Conservation (phyloP, 441 rosid species). For the Gossypium gossypioides region DNA sequence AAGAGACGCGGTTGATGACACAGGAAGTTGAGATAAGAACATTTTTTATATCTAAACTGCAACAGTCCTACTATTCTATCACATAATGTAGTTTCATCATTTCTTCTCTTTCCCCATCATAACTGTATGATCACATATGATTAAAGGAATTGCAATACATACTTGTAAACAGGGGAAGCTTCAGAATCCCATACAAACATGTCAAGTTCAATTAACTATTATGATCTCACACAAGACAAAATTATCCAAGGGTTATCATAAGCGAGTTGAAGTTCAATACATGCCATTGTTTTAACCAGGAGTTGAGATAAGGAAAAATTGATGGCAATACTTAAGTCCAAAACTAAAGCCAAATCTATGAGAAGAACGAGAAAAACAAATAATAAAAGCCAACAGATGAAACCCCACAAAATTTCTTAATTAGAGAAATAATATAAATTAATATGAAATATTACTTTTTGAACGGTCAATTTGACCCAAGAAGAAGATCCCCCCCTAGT, state of each 20-base stretch:
- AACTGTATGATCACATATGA: no score
- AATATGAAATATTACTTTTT: not conserved
- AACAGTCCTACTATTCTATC: not conserved
- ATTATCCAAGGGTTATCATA: no score
- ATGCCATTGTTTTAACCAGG: no score
- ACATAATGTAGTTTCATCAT: not conserved
- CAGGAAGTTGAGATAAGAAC: constrained; percentile 28
- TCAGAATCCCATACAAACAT: not conserved
- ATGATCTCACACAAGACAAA: not conserved
- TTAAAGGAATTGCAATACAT: not conserved
- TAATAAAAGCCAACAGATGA: not conserved
- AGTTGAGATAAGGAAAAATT: no score
- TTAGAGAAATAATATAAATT: not conserved
- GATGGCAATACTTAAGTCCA: no score
- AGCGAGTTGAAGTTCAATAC: no score
- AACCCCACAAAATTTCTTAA: not conserved
- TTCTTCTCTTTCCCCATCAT: no score
- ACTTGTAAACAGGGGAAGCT: not conserved
- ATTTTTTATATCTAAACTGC: not conserved
- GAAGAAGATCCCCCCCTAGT: not conserved
- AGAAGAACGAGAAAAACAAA: not conserved
- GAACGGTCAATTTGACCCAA: constrained; percentile 9
- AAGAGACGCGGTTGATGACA: constrained; percentile 11
- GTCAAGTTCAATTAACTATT: not conserved
- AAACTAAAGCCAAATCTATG: not conserved